Conservation (phyloP, 2,329 filamentous ascomycete genomes). For the Arthrobotrys sinensis region DNA sequence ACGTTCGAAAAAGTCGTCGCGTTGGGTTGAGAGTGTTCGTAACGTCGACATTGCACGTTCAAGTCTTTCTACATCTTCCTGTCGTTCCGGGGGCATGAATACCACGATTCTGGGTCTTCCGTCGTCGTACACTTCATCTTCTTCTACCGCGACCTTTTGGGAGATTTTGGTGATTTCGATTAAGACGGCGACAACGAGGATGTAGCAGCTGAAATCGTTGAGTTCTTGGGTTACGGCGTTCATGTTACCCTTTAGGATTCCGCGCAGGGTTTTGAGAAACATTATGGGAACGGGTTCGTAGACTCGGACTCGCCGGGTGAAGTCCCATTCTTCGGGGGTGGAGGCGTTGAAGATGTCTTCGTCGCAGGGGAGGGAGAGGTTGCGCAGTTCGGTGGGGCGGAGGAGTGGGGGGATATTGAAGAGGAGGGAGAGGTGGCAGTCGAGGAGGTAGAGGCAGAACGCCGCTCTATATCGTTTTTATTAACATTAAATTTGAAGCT, state of each 20-base stretch:
- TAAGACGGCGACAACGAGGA: slow-evolving; percentile 63
- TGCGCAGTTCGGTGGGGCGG: slow-evolving; percentile 62
- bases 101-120: slow-evolving; percentile 59
- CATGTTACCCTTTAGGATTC: slow-evolving; percentile 62
- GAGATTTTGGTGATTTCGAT: slow-evolving; percentile 64
- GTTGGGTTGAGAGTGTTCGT: slow-evolving; percentile 54
- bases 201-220: slow-evolving; percentile 63
- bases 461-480: slow-evolving; percentile 59
- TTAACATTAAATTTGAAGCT: not conserved
- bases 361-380: slow-evolving; percentile 64
- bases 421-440: slow-evolving; percentile 63
- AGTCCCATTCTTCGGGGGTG: slow-evolving; percentile 62
- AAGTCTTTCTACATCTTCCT: slow-evolving; percentile 61
- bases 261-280: slow-evolving; percentile 63
- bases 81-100: slow-evolving; percentile 62
- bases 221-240: slow-evolving; percentile 62
- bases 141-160: slow-evolving; percentile 63
- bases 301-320: slow-evolving; percentile 61
- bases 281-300: slow-evolving; percentile 61
- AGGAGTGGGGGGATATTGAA: slow-evolving; percentile 64
- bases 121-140: slow-evolving; percentile 62
- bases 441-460: slow-evolving; percentile 63
- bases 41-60: slow-evolving; percentile 55
- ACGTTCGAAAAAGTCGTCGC: slow-evolving; percentile 60
- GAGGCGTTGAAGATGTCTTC: slow-evolving; percentile 63